A percentile compares a stretch with the other conserved stretches of the same genome.
Conservation (phyloP, 1,284 basidiomycete genomes). For the Phaffia rhodozyma region DNA sequence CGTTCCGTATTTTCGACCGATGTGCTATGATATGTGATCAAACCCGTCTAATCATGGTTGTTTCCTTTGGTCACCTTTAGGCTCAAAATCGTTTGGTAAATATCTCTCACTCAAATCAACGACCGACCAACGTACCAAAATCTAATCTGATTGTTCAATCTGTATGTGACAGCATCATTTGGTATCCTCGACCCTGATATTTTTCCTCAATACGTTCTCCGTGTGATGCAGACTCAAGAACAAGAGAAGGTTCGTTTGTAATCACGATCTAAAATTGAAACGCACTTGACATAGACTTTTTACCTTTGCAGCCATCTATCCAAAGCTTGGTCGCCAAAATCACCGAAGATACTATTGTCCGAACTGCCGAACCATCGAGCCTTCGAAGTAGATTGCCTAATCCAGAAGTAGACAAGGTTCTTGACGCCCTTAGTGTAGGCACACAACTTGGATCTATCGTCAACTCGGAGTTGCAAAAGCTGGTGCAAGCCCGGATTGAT, state of each 20-base stretch:
- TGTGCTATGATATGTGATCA: too few relatives aligned
- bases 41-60: too few relatives aligned
- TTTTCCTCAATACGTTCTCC: slow-evolving; percentile 52
- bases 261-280: neutral
- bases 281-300: slow-evolving; percentile 13
- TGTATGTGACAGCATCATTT: neutral
- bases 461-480: slow-evolving; percentile 28
- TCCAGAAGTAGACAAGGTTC: slow-evolving; percentile 23
- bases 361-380: slow-evolving; percentile 29
- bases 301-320: slow-evolving; percentile 56
- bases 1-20: too few relatives aligned
- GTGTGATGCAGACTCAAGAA: slow-evolving; percentile 73
- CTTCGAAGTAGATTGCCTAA: slow-evolving; percentile 25
- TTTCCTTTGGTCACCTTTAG: slow-evolving; percentile 39
- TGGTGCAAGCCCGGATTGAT: slow-evolving; percentile 26
- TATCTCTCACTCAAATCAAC: neutral
- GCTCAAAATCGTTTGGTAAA: neutral
- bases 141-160: neutral
- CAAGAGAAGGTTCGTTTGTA: slow-evolving; percentile 62
- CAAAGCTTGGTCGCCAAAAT: slow-evolving; percentile 71
- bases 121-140: neutral
- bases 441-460: slow-evolving; percentile 26
- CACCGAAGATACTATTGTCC: slow-evolving; percentile 48
- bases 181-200: slow-evolving; percentile 61
- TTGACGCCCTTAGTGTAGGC: slow-evolving; percentile 21